These are phyloP conservation scores for Globisporangium emineosum DNA, from an alignment of 352 stramenopile genomes.

Conservation along the genomic window DNA sequence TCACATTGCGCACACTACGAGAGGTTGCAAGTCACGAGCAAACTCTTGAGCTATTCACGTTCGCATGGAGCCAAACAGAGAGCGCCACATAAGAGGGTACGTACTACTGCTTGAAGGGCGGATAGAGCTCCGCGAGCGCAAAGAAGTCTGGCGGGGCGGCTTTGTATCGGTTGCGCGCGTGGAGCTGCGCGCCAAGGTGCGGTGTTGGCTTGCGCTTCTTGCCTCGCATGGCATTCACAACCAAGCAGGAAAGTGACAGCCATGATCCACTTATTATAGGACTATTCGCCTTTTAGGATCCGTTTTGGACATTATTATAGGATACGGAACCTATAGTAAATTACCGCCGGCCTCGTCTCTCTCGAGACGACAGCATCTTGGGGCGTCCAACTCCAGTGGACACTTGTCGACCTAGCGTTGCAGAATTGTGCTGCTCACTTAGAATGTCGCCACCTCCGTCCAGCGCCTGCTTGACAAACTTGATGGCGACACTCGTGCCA, in stretches of 20 bases:
- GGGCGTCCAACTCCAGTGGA: constrained; percentile 1
- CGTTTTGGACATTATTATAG: neutral
- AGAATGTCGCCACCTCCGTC: constrained; percentile 6
- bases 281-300: neutral
- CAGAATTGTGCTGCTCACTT: constrained; percentile 1
- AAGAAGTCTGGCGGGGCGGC: constrained; percentile 72
- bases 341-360: neutral
- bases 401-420: no score
- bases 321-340: neutral
- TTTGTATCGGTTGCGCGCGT: constrained; percentile 79
- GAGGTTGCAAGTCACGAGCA: neutral
- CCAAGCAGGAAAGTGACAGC: no score
- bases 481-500: constrained; percentile 33
- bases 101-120: constrained; percentile 64
- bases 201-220: constrained; percentile 55
- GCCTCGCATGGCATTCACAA: constrained; percentile 25
- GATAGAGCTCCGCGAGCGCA: constrained; percentile 53
- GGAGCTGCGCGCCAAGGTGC: constrained; percentile 54
- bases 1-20: constrained; percentile 57
- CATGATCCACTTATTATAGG: no score
- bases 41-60: neutral
- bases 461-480: constrained; percentile 32
- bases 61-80: neutral
- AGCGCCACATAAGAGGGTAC: constrained; percentile 13
- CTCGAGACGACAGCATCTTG: constrained; percentile 1